These are phyloP conservation scores for Trichosporon ovoides DNA, from an alignment of 1,284 basidiomycete genomes.

Conservation along the genomic window DNA sequence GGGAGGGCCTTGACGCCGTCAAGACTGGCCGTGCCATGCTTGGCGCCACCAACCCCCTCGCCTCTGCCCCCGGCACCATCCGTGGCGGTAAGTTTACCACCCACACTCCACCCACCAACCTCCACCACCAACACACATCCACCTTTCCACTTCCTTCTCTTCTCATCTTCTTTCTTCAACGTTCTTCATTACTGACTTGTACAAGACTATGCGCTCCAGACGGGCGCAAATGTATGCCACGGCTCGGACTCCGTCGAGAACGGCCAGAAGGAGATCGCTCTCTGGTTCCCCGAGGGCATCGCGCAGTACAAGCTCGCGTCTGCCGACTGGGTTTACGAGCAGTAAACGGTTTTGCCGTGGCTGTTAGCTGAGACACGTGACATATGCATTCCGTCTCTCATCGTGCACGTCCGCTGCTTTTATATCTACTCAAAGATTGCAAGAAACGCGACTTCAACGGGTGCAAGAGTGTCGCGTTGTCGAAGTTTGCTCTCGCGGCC, in stretches of 20 bases:
- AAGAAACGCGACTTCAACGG: no score
- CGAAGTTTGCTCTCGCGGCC: no score
- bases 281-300: conserved; percentile 58
- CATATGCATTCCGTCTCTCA: neutral
- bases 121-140: no score
- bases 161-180: no score
- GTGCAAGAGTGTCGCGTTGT: no score
- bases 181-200: conserved; percentile 15
- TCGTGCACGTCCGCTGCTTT: neutral
- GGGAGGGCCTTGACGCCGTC: conserved; percentile 93
- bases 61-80: conserved; percentile 67
- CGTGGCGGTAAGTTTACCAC: conserved; percentile 15
- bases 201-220: conserved; percentile 9
- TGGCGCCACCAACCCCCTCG: conserved; percentile 93
- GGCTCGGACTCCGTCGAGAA: conserved; percentile 88
- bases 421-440: no score
- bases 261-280: conserved; percentile 58
- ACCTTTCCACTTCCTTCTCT: conserved; percentile 47
- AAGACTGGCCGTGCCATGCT: conserved; percentile 93
- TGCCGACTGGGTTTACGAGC: conserved; percentile 76
- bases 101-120: no score
- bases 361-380: neutral
- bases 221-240: conserved; percentile 36
- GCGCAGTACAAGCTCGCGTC: conserved; percentile 67
- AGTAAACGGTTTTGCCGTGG: conserved; percentile 5